Percentiles rank a stretch among this genome's conserved stretches.
phyloP scores from a whole-genome alignment of 2,329 filamentous ascomycete species.

The Phialemoniopsis sp. region DNA sequence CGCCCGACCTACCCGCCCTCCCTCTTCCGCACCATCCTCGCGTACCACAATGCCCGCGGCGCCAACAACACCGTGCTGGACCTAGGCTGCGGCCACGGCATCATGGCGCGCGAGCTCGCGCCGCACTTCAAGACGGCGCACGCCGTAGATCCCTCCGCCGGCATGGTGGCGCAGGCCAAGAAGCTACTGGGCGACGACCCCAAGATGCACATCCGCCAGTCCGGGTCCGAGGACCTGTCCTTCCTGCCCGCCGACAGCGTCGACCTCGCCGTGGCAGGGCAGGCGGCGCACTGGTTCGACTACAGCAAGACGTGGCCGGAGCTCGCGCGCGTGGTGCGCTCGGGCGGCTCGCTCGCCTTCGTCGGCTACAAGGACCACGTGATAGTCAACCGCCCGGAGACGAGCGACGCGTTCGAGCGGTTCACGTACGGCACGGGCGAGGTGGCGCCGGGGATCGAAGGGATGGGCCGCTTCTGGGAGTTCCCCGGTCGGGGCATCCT shows the following conservation, averaged over 20 bases:
- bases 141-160: constrained; percentile 52
- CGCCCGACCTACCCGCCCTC: constrained; percentile 53
- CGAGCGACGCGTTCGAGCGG: constrained; percentile 47
- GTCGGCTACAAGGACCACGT: constrained; percentile 65
- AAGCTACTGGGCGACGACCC: constrained; percentile 28
- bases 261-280: constrained; percentile 47
- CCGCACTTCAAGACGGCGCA: constrained; percentile 45
- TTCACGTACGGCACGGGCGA: constrained; percentile 51
- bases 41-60: constrained; percentile 39
- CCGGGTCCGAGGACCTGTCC: constrained; percentile 47
- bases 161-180: constrained; percentile 51
- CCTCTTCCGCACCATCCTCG: constrained; percentile 49
- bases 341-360: constrained; percentile 56
- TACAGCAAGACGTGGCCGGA: constrained; percentile 50
- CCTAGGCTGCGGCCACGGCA: constrained; percentile 60
- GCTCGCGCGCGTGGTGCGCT: constrained; percentile 46
- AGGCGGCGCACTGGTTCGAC: constrained; percentile 66
- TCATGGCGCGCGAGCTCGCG: constrained; percentile 49
- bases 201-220: constrained; percentile 45
- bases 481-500: constrained; percentile 54
- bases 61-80: constrained; percentile 39
- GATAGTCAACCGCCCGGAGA: constrained; percentile 46
- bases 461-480: constrained; percentile 58
- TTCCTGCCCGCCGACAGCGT: constrained; percentile 44
- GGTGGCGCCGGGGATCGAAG: constrained; percentile 34